A percentile compares a stretch with the other conserved stretches of the same genome.
phyloP scores from a whole-genome alignment of 31 red algal genomes.

The Odonthalia washingtoniensis region DNA sequence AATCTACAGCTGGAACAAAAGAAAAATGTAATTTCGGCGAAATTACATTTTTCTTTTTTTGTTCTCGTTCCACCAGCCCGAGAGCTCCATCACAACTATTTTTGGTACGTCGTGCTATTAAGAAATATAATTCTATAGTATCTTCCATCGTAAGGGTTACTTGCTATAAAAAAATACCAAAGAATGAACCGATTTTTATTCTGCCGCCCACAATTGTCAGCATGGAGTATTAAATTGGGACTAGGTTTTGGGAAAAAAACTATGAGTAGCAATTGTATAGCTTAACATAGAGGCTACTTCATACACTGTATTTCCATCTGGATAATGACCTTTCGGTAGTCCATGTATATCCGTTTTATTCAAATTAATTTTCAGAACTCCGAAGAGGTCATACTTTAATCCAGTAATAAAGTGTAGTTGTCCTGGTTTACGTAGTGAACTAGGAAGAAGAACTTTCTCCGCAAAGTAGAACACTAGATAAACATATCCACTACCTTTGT shows the following conservation, averaged over 20 bases:
- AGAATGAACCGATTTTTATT: too few relatives aligned
- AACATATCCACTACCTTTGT: not conserved
- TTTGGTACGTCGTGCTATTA: conserved; percentile 40
- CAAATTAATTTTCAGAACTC: too few relatives aligned
- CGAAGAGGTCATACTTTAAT: too few relatives aligned
- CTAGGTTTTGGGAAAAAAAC: not conserved
- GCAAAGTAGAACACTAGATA: conserved; percentile 40
- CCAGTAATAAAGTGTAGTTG: too few relatives aligned
- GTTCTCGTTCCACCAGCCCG: conserved; percentile 20
- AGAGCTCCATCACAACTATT: conserved; percentile 28
- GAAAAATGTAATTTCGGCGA: too few relatives aligned
- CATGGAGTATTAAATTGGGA: conserved; percentile 21
- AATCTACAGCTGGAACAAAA: too few relatives aligned
- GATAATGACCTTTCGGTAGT: conserved; percentile 31
- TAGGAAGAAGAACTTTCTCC: too few relatives aligned
- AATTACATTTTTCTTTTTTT: conserved; percentile 29
- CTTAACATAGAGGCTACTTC: conserved; percentile 41
- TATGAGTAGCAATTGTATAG: not conserved
- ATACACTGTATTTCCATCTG: conserved; percentile 40
- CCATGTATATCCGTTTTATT: conserved; percentile 10
- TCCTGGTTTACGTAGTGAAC: too few relatives aligned
- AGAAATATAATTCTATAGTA: conserved; percentile 19
- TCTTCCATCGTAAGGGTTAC: too few relatives aligned
- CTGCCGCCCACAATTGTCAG: too few relatives aligned
- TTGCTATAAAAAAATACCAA: too few relatives aligned